Evolutionary conservation across 1,139 yeast genomes (phyloP), one percentile per base, ranked within the genome.

Genomic region (Yamadazyma kanchanaburiensis): DNA sequence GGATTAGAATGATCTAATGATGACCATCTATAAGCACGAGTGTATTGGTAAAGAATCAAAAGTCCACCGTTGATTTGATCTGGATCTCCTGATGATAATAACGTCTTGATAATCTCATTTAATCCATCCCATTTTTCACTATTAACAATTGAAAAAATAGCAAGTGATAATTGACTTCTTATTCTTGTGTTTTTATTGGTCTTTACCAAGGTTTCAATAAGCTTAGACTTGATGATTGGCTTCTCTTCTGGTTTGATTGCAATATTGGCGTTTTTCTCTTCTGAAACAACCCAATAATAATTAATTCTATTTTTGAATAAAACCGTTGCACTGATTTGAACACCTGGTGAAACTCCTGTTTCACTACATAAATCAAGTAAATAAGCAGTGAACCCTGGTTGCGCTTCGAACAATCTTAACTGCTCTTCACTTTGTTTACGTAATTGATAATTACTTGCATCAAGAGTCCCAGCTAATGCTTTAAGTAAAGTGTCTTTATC

Each of bases 251-350:
- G 58, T 23, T 53, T 57, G 31, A 79, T 74, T 31, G 50, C 45
- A 12, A 50, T 35, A 7, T 53, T 36, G 4, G 52, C 45, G 13
- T 51, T 36, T 40, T 51, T 59, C 27, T 65, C 67, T 24, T 66
- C 75, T 0, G 64, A 70, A 9, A 51, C 50, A 19, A 60, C 54
- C 89, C 89, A 82, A 40, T 74, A 70, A 38, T 66, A 61, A 27
- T 58, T 60, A 21, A 82, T 64, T 46, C 83, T 68, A 49, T 80
- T 81, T 50, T 81, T 82, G 58, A 80, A 76, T 47, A 77, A 76
- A 30, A 82, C 77, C 3, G 84, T 79, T 4, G 85, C 77, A 11
- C 84, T 71, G 28, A 76, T 58, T 44, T 80, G 73, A 34, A 74
- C 66, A 10, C 77, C 73, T 12, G 58, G 45, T 24, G 72, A 64